Base-by-base conservation (phyloP, 371 early-diverging fungal genomes). In the Encephalitozoon cuniculi region DNA sequence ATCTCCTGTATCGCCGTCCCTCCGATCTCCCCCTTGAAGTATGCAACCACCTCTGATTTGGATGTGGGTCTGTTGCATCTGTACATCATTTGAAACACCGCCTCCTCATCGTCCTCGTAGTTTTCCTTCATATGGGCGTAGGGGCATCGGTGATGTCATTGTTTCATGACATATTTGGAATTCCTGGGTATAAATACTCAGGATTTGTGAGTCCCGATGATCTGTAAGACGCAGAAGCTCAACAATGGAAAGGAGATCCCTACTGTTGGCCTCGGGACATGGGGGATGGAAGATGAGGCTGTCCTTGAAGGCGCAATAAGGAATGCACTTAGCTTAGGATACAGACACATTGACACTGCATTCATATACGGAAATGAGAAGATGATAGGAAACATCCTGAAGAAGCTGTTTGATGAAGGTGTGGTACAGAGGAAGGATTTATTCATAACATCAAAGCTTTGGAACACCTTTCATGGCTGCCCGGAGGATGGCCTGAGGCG, bases 361-460 rank as follows among this genome's bases (percentile, higher is more conserved):
- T 78, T 78, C 12, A 75, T 85, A 25, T 87, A 93, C 79, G 85
- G 87, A 70, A 94, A 94, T 84, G 93, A 94, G 85, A 83, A 86
- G 39, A 89, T 91, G 63, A 88, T 93, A 46, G 94, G 94, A 32
- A 76, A 79, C 6, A 87, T 88, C 9, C 63, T 94, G 6, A 81
- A 85, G 5, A 85, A 88, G 25, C 81, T 89, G 26, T 86, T 94
- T 59, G 82, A 78, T 25, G 73, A 82, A 2, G 86, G 87, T 23
- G 82, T 79, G n/a, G 71, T 93, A 0, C 75, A 83, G 41, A 86
- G 96, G n/a, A 83, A 88, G 34, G 86, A 91, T 34, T 76, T 94
- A 32, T 93, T 92, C 78, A 84, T 93, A 73, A 93, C 93, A 18
- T 89, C 90, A 77, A 94, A 95, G 87, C 86, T 95, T 25, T 93